Conservation (phyloP, 352 stramenopile genomes). For the Phytophthora litchii region DNA sequence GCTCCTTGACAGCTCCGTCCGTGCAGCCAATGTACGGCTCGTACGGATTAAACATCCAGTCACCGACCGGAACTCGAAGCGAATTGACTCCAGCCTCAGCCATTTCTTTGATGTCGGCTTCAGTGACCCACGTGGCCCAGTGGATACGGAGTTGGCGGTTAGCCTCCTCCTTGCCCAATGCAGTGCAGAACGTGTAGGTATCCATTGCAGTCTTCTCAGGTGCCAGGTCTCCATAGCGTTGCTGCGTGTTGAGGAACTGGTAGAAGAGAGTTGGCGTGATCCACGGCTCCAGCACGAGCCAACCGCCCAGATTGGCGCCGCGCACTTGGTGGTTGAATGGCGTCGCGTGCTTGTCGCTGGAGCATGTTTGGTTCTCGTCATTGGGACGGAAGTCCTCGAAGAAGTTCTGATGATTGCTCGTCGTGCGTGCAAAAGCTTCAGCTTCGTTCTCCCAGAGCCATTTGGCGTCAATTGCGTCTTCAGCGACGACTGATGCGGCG, state of each 20-base stretch:
- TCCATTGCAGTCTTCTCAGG: slow-evolving; percentile 91
- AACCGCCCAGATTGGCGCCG: slow-evolving; percentile 32
- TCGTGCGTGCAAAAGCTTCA: slow-evolving; percentile 41
- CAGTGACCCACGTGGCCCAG: slow-evolving; percentile 93
- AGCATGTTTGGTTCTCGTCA: slow-evolving; percentile 34
- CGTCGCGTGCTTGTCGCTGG: slow-evolving; percentile 31
- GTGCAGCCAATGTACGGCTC: slow-evolving; percentile 93
- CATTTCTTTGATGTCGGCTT: slow-evolving; percentile 32
- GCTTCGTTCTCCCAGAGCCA: slow-evolving; percentile 68
- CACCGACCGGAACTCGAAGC: slow-evolving; percentile 26
- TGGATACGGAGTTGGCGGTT: slow-evolving; percentile 93
- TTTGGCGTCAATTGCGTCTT: slow-evolving; percentile 35
- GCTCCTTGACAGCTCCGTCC: slow-evolving; percentile 91
- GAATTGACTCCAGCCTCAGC: slow-evolving; percentile 32
- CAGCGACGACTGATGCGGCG: not conserved
- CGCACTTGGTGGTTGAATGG: slow-evolving; percentile 33
- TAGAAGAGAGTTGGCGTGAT: slow-evolving; percentile 38
- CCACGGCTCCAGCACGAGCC: slow-evolving; percentile 33
- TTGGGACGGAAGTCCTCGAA: slow-evolving; percentile 64
- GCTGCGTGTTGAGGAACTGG: slow-evolving; percentile 59
- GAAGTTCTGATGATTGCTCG: slow-evolving; percentile 29
- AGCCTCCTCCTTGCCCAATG: slow-evolving; percentile 69
- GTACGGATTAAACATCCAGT: slow-evolving; percentile 66
- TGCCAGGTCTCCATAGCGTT: slow-evolving; percentile 73
- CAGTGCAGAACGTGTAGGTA: slow-evolving; percentile 83